Evolutionary conservation across 371 early-diverging fungal species (phyloP).

Genomic region (Polyrhizophydium stewartii): DNA sequence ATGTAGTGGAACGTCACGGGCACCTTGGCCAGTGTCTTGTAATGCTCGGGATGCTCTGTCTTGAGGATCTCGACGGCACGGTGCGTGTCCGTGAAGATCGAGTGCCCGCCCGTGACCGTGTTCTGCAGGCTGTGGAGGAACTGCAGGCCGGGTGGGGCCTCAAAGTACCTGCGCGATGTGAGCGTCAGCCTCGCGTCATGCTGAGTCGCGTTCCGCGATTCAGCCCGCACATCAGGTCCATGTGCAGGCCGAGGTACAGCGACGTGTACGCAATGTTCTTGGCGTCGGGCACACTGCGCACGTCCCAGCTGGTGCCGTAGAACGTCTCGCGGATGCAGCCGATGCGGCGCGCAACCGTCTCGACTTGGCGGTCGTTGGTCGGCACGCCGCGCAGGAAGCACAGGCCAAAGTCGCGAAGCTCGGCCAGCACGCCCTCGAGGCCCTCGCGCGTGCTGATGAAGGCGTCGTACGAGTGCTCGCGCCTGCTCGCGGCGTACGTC

Average conservation of each 20-base stretch:
- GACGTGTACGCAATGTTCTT: slow-evolving; percentile 88
- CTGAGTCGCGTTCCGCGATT: too few species aligned
- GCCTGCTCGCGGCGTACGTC: slow-evolving; percentile 35
- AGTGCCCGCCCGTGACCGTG: slow-evolving; percentile 71
- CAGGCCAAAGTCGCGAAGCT: slow-evolving; percentile 67
- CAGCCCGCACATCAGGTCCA: slow-evolving; percentile 88
- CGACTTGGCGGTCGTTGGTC: slow-evolving; percentile 43
- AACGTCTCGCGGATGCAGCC: slow-evolving; percentile 76
- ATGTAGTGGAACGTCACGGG: slow-evolving; percentile 82
- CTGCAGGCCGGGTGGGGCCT: slow-evolving; percentile 84
- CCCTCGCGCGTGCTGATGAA: slow-evolving; percentile 47
- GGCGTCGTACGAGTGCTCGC: slow-evolving; percentile 59
- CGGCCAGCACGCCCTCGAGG: slow-evolving; percentile 49
- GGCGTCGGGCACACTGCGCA: slow-evolving; percentile 69
- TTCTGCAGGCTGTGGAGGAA: slow-evolving; percentile 77
- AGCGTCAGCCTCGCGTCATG: not conserved
- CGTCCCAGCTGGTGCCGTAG: slow-evolving; percentile 82
- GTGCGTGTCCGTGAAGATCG: slow-evolving; percentile 77
- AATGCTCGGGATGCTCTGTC: slow-evolving; percentile 55
- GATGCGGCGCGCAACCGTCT: slow-evolving; percentile 63
- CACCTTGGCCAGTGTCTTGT: slow-evolving; percentile 46
- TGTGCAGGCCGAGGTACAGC: slow-evolving; percentile 79
- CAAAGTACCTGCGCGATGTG: slow-evolving; percentile 53
- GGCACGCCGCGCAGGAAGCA: slow-evolving; percentile 72
- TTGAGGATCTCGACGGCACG: slow-evolving; percentile 60